Evolutionary conservation across 176 grass and related monocot genomes (phyloP).

Genomic region (Ananas comosus): DNA sequence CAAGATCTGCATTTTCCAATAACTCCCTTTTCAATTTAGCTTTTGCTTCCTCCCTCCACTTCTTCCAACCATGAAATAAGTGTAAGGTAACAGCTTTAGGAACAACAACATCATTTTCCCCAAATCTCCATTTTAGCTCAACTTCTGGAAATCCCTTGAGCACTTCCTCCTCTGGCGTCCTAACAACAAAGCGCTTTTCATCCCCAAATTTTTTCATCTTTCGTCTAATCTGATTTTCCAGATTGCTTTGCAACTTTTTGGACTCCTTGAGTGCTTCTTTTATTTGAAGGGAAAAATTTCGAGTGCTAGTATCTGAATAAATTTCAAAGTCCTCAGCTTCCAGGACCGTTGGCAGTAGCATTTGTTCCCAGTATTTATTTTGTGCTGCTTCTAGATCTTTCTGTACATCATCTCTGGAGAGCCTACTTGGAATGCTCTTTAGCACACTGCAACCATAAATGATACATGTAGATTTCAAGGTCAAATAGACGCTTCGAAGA

Average conservation of each 20-base stretch:
- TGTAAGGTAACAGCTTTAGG: constrained; percentile 18
- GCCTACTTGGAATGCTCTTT: constrained; percentile 15
- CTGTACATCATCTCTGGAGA: constrained; percentile 22
- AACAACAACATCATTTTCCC: constrained; percentile 22
- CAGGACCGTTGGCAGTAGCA: constrained; percentile 20
- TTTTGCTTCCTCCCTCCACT: constrained; percentile 31
- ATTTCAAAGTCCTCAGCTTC: constrained; percentile 20
- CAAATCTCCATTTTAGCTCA: constrained; percentile 31
- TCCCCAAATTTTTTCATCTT: constrained; percentile 24
- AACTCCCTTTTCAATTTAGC: constrained; percentile 26
- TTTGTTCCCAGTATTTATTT: constrained; percentile 26
- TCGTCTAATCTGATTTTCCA: constrained; percentile 19
- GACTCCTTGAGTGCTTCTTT: constrained; percentile 13
- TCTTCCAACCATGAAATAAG: constrained; percentile 29
- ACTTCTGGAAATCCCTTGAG: constrained; percentile 29
- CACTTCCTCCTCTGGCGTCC: constrained; percentile 24
- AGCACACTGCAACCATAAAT: constrained; percentile 11
- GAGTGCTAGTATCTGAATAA: constrained; percentile 2
- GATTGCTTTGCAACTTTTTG: constrained; percentile 16
- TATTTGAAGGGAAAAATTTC: constrained; percentile 18
- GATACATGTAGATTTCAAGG: neutral
- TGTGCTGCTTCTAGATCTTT: constrained; percentile 25
- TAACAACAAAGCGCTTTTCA: constrained; percentile 23
- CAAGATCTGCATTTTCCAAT: constrained; percentile 15
- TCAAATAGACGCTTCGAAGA: neutral